Evolutionary conservation across 441 rosid genomes (phyloP).

Genomic region (Syzygium malaccense): DNA sequence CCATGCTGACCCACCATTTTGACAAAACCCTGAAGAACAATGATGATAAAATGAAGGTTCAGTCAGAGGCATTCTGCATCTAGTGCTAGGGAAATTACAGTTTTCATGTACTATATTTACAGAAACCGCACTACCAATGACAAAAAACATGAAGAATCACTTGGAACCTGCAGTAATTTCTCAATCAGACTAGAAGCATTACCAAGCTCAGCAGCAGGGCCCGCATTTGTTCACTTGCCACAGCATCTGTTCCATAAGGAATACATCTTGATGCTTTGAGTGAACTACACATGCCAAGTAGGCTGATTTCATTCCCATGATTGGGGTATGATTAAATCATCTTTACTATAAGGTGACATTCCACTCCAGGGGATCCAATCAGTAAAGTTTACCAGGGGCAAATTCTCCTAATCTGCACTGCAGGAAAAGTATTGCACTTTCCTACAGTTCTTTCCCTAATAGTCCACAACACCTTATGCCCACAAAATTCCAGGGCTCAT

Average conservation of each 20-base stretch:
- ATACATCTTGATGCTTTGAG: background rate
- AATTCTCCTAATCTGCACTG: background rate
- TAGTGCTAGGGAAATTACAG: background rate
- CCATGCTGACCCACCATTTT: background rate
- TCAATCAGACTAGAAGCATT: background rate
- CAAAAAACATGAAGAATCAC: background rate
- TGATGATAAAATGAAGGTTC: background rate
- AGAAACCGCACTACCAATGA: background rate
- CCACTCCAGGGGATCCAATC: background rate
- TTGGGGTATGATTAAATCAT: background rate
- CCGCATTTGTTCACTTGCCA: background rate
- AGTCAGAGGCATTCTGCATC: background rate
- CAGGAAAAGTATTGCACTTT: background rate
- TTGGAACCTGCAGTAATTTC: background rate
- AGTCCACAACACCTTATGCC: background rate
- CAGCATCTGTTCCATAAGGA: conserved; percentile 6
- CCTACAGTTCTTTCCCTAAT: background rate
- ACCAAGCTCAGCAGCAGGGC: conserved; percentile 1
- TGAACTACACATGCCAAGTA: background rate
- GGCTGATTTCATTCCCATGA: background rate
- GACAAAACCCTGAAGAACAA: background rate
- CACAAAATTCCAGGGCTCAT: background rate
- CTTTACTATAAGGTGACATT: background rate
- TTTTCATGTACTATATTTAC: background rate
- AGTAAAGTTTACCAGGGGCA: background rate